Evolutionary conservation across 176 grass and related monocot genomes (phyloP), one percentile per base, ranked within the genome.

Genomic region (Aegilops speltoides): DNA sequence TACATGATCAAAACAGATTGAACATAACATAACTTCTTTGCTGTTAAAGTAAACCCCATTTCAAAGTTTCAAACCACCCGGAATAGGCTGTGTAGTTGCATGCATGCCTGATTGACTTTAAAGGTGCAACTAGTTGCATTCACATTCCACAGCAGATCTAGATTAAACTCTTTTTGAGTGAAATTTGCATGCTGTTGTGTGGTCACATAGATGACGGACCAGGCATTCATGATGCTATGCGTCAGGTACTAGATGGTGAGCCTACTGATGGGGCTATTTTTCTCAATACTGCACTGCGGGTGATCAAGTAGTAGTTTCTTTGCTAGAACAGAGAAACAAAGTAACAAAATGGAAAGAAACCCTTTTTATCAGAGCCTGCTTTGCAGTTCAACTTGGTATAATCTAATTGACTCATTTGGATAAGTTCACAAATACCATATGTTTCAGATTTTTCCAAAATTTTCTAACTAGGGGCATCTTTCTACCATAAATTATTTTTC

Each of bases 1-100:
- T 31, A 67, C 60, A 68, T 64, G 67, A 88, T 84, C 28, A 89
- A 70, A 64, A 46, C 33, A 83, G 71, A 50, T 64, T 50, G 64
- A 81, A 63, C 70, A 82, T 46, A 56, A 59, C 54, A 59, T 20
- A 59, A 59, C 19, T 59, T 59, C 6, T 16, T 56, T 80, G 26
- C 25, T 24, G 33, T 37, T 57, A 37, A 86, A 76, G 22, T 41
- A 22, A 73, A 56, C 45, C n/a, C 40, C n/a, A 24, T 19, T 40
- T 38, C 37, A 77, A 22, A n/a, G 19, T 19, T 40, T 38, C 37
- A 77, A 22, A n/a, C 17, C 12, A 77, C n/a, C n/a, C 25, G 4
- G 7, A 88, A 31, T 24, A 48, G 20, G 19, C 63, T 80, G 52
- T 19, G 12, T 29, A 19, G 54, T 29, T 20, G 54, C 13, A 33